Evolutionary conservation across 768 basidiomycete species (phyloP), one percentile per base, ranked within the genome.

Genomic region (Tylopilus rubrobrunneus): DNA sequence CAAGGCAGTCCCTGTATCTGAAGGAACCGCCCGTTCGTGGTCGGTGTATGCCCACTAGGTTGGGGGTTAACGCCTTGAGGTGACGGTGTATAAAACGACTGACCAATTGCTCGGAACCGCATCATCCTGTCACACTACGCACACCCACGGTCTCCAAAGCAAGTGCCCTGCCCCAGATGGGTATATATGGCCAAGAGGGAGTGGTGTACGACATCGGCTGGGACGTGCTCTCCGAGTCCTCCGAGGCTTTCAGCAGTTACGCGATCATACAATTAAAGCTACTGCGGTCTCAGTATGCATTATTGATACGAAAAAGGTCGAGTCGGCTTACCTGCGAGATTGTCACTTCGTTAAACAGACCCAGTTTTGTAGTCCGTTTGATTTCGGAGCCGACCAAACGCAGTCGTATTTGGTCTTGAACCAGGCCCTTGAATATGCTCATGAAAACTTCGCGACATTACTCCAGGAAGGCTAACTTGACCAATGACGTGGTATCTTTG

Each of bases 101-200:
- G 25, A 25, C 25, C 25, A 25, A 25, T 25, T 25, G 25, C 25
- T 25, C 5, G 5, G 25, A 25, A 25, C 25, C 5, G 25, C 25
- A 25, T 25, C 25, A 25, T 25, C 5, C 25, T 25, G 25, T 25
- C 5, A 5, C 25, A 25, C 25, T 25, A 25, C 5, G 25, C 25
- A 2, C 25, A 25, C 2, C 94, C 94, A 8, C 82, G 78, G 62
- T 95, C 92, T 48, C 75, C 82, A 72, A 96, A 97, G 63, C 94
- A 98, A 14, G 96, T 76, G 0, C 94, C 94, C 11, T 76, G 71
- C 0, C 94, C 93, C 0, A 90, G 89, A 25, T 81, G 82, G 0
- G 89, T 87, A 61, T 87, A 89, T 29, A 92, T 82, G 2, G 87
- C 87, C 27, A 95, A 79, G 10, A 97, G 73, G 69, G 96, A 98